Base-by-base conservation (phyloP, 164 flowering plant genomes). In the Aristolochia californica region DNA sequence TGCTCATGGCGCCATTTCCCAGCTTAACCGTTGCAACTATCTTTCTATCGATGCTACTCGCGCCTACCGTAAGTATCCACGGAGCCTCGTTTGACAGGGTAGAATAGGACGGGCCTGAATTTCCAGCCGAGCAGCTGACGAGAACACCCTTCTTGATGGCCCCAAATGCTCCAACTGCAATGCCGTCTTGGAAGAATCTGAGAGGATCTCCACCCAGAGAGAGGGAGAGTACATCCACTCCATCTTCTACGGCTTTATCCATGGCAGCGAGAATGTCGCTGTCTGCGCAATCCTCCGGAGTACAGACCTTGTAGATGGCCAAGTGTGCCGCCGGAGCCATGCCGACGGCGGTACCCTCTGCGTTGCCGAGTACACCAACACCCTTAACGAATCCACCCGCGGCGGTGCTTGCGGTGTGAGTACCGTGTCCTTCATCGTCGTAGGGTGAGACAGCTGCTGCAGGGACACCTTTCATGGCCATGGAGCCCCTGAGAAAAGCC, bases 1-100 rank as follows among this genome's bases (percentile, higher is more conserved):
- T 25, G 40, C 15, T 43, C 2, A 27, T 25, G 45, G 21, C 34
- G 30, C 60, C 60, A 10, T 45, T 44, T 5, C 60, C 60, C 17
- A 57, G 60, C 53, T 47, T 58, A 5, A 40, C 53, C 15, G 53
- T 48, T 0, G 59, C 34, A 1, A 8, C 18, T 0, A 66, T 13
- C n/a, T 22, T 62, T 48, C 66, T 25, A 44, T 62, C 70, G 14
- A 56, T 58, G 38, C 67, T 57, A 43, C 71, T 68, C 13, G 67
- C 71, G 1, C 71, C 70, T 13, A 68, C 67, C 5, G 71, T 68
- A 5, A 68, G 62, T 4, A 68, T 58, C 71, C 71, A 68, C 20
- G 67, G 71, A 3, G 71, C 71, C 34, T 45, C 63, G 43, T 63
- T 63, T 0, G 43, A 28, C 4, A 68, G 22, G 3, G 67, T 40